These are phyloP conservation scores for Catharanthus roseus DNA, from an alignment of 257 asterid species.

Conservation along the genomic window DNA sequence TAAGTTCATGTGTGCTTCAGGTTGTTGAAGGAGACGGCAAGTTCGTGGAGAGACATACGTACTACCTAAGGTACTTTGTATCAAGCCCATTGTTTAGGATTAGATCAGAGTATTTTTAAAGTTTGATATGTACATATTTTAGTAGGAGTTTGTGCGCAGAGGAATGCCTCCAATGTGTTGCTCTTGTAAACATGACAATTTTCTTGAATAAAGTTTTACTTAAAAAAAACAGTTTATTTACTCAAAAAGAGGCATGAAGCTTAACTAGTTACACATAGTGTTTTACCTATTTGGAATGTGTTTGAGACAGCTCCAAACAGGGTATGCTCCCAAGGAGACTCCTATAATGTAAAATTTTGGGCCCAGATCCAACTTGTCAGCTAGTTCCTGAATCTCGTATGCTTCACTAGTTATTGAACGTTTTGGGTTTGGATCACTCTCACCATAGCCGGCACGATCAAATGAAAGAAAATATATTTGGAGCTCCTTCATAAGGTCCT, in stretches of 20 bases:
- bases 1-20: background rate
- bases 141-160: too few species aligned
- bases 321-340: constrained; percentile 70
- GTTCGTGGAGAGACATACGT: too few species aligned
- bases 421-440: constrained; percentile 75
- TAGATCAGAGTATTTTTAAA: too few species aligned
- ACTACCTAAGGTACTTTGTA: too few species aligned
- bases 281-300: constrained; percentile 74
- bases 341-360: constrained; percentile 65
- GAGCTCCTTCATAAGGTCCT: constrained; percentile 61
- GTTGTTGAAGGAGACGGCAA: too few species aligned
- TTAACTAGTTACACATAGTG: background rate
- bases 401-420: constrained; percentile 77
- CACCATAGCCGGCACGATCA: constrained; percentile 96
- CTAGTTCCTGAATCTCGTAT: constrained; percentile 75
- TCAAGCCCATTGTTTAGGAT: too few species aligned
- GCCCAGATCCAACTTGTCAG: constrained; percentile 65
- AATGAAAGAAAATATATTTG: constrained; percentile 51
- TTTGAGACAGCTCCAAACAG: constrained; percentile 61
- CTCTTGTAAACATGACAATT: too few species aligned
- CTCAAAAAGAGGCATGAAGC: background rate
- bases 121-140: too few species aligned
- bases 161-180: too few species aligned
- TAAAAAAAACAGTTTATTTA: too few species aligned
- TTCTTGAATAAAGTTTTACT: too few species aligned